phyloP scores from a whole-genome alignment of 1,139 yeast species.

The Lodderomyces orthopsilosis region DNA sequence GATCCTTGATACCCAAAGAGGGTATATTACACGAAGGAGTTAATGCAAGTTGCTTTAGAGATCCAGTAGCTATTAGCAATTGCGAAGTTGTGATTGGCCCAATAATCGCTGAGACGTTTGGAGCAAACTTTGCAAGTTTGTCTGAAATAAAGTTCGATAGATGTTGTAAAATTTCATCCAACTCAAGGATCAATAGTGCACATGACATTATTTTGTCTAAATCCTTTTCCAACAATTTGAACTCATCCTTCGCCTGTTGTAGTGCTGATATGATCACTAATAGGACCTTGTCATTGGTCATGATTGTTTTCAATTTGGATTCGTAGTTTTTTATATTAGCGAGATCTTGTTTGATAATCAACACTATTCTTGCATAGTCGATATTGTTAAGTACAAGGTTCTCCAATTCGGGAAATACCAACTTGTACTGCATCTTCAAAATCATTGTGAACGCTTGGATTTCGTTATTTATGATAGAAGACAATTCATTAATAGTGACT shows the following conservation, averaged over 20 bases:
- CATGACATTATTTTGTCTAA: slow-evolving; percentile 41
- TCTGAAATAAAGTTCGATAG: slow-evolving; percentile 57
- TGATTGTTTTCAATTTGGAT: slow-evolving; percentile 34
- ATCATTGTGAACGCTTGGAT: slow-evolving; percentile 49
- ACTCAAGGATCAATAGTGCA: slow-evolving; percentile 46
- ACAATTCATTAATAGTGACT: slow-evolving; percentile 52
- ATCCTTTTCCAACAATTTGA: slow-evolving; percentile 31
- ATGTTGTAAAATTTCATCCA: slow-evolving; percentile 41
- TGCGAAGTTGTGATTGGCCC: slow-evolving; percentile 78
- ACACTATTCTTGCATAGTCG: slow-evolving; percentile 58
- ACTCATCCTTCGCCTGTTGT: slow-evolving; percentile 26
- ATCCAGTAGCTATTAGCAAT: slow-evolving; percentile 67
- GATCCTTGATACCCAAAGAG: slow-evolving; percentile 65
- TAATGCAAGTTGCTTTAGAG: slow-evolving; percentile 61
- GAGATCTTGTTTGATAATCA: slow-evolving; percentile 52
- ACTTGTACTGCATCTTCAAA: slow-evolving; percentile 52
- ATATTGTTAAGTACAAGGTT: slow-evolving; percentile 60
- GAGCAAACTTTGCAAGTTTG: slow-evolving; percentile 63
- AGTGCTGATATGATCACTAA: slow-evolving; percentile 75
- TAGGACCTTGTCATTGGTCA: slow-evolving; percentile 64
- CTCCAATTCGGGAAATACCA: slow-evolving; percentile 71
- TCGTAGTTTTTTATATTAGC: slow-evolving; percentile 32
- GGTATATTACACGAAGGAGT: slow-evolving; percentile 86
- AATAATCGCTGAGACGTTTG: slow-evolving; percentile 71
- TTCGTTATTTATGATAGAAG: slow-evolving; percentile 57